phyloP scores from a whole-genome alignment of 1,284 basidiomycete species.

The Cerrena zonata region DNA sequence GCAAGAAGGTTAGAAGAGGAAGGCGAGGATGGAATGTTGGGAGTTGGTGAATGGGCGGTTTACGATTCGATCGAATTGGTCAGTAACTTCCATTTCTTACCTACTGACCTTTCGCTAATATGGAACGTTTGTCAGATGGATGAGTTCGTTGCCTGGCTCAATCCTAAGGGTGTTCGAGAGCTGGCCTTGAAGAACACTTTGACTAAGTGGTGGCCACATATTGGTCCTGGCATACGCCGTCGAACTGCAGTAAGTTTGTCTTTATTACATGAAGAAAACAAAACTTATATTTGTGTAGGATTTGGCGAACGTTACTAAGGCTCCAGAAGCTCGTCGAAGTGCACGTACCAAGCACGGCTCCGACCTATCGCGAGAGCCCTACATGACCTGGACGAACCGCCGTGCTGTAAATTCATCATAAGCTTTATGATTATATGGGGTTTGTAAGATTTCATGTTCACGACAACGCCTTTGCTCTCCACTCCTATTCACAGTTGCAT shows the following conservation, averaged over 20 bases:
- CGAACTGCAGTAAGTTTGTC: slow-evolving; percentile 57
- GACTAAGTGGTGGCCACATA: slow-evolving; percentile 80
- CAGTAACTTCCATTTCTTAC: slow-evolving; percentile 17
- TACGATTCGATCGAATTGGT: slow-evolving; percentile 87
- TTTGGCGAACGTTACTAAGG: slow-evolving; percentile 55
- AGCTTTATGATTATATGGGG: too few relatives aligned
- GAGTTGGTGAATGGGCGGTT: slow-evolving; percentile 80
- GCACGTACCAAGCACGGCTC: slow-evolving; percentile 60
- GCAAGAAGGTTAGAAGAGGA: slow-evolving; percentile 68
- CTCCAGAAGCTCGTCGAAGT: slow-evolving; percentile 74
- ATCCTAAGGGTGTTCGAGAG: slow-evolving; percentile 86
- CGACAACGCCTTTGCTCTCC: too few relatives aligned
- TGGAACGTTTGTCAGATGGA: slow-evolving; percentile 52
- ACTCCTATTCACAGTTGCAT: too few relatives aligned
- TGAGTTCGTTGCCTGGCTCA: slow-evolving; percentile 82
- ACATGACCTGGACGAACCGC: slow-evolving; percentile 80
- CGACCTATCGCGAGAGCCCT: slow-evolving; percentile 68
- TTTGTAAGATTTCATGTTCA: too few relatives aligned
- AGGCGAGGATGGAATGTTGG: slow-evolving; percentile 67
- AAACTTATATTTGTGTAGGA: slow-evolving; percentile 40
- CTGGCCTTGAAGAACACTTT: slow-evolving; percentile 74
- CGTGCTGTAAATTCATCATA: slow-evolving; percentile 44
- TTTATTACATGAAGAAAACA: not conserved
- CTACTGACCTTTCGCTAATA: slow-evolving; percentile 9
- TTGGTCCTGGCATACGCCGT: slow-evolving; percentile 76